Evolutionary conservation across 441 rosid genomes (phyloP).

Genomic region (Theobroma grandiflorum): DNA sequence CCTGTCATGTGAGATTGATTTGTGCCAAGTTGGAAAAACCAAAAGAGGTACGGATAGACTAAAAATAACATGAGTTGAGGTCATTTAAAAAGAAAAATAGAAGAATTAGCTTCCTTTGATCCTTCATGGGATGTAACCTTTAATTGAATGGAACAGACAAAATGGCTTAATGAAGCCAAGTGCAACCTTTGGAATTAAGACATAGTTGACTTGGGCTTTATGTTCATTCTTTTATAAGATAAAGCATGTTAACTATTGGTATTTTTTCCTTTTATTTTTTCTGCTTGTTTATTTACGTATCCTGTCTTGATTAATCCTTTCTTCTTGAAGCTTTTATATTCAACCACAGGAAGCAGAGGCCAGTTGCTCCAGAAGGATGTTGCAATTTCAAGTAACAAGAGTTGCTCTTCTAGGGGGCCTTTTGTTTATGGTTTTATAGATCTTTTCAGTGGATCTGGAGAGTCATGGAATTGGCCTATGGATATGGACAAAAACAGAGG

Average conservation of each 20-base stretch:
- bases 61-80: slow-evolving; percentile 1
- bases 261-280: neutral
- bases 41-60: neutral
- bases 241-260: neutral
- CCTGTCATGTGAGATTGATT: neutral
- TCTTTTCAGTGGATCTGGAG: slow-evolving; percentile 89
- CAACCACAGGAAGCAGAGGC: slow-evolving; percentile 46
- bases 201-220: neutral
- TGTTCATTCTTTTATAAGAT: slow-evolving; percentile 22
- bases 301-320: slow-evolving; percentile 30
- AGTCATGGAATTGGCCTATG: slow-evolving; percentile 81
- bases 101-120: slow-evolving; percentile 11
- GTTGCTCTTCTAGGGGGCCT: slow-evolving; percentile 56
- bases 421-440: slow-evolving; percentile 91
- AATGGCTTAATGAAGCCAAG: neutral
- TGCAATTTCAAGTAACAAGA: slow-evolving; percentile 56
- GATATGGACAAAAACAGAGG: slow-evolving; percentile 71
- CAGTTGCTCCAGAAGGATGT: slow-evolving; percentile 52
- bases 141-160: neutral
- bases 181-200: neutral
- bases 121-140: neutral
- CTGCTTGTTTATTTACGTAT: slow-evolving; percentile 19
- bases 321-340: slow-evolving; percentile 52
- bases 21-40: slow-evolving; percentile 2
- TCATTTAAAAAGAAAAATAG: neutral